Evolutionary conservation across 768 basidiomycete species (phyloP).

Genomic region (Panaeolus papilionaceus): DNA sequence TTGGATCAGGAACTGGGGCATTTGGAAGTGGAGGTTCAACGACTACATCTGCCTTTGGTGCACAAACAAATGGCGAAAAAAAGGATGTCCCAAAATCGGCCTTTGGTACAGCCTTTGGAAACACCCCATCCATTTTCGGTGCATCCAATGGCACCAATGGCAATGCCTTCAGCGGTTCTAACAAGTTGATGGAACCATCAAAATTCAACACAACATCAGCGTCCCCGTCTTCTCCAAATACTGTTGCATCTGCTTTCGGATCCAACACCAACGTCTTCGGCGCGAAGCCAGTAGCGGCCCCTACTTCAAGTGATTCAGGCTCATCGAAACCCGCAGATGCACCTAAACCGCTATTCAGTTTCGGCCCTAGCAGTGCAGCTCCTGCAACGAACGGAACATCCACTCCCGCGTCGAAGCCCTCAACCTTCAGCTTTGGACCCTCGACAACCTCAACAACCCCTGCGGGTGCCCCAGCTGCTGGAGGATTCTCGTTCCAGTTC

Average conservation of each 20-base stretch:
- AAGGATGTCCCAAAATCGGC: constrained; percentile 3
- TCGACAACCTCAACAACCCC: constrained; percentile 25
- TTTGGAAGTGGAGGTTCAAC: constrained; percentile 2
- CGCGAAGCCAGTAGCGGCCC: neutral
- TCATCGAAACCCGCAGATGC: neutral
- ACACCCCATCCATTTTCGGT: constrained; percentile 14
- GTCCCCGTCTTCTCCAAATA: neutral
- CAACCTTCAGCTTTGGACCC: constrained; percentile 14
- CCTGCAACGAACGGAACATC: constrained; percentile 19
- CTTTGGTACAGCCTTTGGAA: constrained; percentile 13
- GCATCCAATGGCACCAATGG: constrained; percentile 1
- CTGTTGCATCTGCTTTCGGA: neutral
- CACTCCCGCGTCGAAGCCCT: constrained; percentile 6
- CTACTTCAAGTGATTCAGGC: neutral
- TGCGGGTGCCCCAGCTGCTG: constrained; percentile 18
- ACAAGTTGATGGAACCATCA: neutral
- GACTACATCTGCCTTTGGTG: constrained; percentile 3
- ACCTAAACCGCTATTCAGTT: constrained; percentile 7
- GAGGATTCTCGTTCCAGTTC: constrained; percentile 19
- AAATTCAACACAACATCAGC: constrained; percentile 6
- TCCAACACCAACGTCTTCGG: constrained; percentile 9
- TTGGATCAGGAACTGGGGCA: constrained; percentile 13
- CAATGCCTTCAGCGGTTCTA: neutral
- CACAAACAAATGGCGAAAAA: constrained; percentile 8
- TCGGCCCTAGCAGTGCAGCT: neutral